phyloP scores from a whole-genome alignment of 2,329 filamentous ascomycete species.

The Scytalidium lignicola region DNA sequence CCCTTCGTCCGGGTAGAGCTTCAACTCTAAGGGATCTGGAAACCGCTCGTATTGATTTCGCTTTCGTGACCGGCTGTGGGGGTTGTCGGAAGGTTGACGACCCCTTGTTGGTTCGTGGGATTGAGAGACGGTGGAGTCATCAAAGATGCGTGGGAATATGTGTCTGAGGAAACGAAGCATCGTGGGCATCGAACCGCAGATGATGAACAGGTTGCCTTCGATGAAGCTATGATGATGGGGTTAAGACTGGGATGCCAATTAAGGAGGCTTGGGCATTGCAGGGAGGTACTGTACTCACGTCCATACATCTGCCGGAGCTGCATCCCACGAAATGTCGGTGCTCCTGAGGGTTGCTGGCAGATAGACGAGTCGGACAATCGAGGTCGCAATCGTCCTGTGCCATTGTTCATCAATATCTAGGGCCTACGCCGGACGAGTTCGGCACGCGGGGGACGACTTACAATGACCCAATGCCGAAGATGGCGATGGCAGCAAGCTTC shows the following conservation, averaged over 20 bases:
- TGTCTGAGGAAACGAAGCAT: constrained; percentile 35
- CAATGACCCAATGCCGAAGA: constrained; percentile 37
- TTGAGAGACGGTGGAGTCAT: constrained; percentile 2
- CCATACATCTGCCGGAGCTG: constrained; percentile 25
- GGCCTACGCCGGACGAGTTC: not conserved
- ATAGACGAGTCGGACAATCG: constrained; percentile 25
- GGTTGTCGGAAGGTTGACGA: not conserved
- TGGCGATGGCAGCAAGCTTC: constrained; percentile 5
- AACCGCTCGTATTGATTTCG: not conserved
- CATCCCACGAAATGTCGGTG: constrained; percentile 26
- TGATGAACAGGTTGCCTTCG: constrained; percentile 36
- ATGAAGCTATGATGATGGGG: constrained; percentile 26
- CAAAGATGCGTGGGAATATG: constrained; percentile 30
- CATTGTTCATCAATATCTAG: not conserved
- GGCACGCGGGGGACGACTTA: constrained; percentile 14
- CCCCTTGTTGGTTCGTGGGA: not conserved
- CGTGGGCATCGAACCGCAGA: constrained; percentile 36
- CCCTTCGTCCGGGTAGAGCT: not conserved
- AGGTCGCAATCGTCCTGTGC: constrained; percentile 31
- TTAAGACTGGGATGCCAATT: not conserved
- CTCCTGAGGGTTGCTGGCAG: constrained; percentile 22
- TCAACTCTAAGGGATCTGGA: constrained; percentile 1
- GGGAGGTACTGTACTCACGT: constrained; percentile 25
- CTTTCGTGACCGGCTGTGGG: not conserved
- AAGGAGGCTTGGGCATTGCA: not conserved